A percentile compares a stretch with the other conserved stretches of the same genome.
Evolutionary conservation across 768 basidiomycete species (phyloP).

Genomic region (Rhodotorula graminis): DNA sequence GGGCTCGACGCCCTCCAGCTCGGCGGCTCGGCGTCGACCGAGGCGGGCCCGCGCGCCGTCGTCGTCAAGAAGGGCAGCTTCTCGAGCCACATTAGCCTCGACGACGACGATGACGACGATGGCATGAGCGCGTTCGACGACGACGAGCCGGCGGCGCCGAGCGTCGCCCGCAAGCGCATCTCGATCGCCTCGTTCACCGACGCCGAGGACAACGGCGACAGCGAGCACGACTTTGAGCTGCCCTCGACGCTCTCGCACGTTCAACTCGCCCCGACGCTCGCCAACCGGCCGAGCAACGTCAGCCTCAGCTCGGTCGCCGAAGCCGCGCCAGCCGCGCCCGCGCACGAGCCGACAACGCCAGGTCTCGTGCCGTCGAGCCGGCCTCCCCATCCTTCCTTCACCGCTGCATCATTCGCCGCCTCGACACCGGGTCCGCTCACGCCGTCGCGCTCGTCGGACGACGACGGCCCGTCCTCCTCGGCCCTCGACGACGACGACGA

Average conservation of each 20-base stretch:
- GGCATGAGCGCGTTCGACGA: neutral
- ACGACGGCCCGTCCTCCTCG: neutral
- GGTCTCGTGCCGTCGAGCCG: neutral
- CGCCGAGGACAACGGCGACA: neutral
- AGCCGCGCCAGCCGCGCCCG: neutral
- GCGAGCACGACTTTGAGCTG: slow-evolving; percentile 8
- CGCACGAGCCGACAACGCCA: neutral
- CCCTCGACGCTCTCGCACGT: neutral
- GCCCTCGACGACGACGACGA: slow-evolving; percentile 27
- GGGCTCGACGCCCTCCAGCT: neutral
- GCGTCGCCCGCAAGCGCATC: neutral
- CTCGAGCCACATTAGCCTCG: slow-evolving; percentile 27
- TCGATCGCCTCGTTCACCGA: slow-evolving; percentile 16
- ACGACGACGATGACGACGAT: slow-evolving; percentile 18
- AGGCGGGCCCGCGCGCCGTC: no score
- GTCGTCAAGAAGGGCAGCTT: slow-evolving; percentile 31
- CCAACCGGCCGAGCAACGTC: neutral
- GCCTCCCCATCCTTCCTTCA: neutral
- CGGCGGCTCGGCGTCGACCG: neutral
- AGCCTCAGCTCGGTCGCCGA: neutral
- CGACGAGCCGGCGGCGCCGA: neutral
- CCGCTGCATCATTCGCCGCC: neutral
- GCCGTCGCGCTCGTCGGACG: neutral
- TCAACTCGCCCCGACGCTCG: neutral
- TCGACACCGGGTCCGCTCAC: neutral